phyloP scores from a whole-genome alignment of 768 basidiomycete species.

The Termitomyces sp. region DNA sequence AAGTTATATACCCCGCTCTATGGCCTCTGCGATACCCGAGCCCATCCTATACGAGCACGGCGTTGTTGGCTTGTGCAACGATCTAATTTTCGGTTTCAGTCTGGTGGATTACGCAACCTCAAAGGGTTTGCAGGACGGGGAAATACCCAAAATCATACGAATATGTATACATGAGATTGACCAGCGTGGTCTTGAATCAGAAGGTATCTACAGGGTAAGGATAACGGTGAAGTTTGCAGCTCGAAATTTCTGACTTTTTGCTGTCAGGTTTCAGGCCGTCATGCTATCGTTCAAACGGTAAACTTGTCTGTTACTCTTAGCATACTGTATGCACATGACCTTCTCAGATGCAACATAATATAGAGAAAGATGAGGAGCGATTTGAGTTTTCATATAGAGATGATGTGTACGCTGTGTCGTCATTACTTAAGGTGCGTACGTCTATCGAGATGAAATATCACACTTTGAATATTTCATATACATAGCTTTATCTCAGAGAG shows the following conservation, averaged over 20 bases:
- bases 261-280: constrained; percentile 76
- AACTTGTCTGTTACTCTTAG: constrained; percentile 15
- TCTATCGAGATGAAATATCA: neutral
- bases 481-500: constrained; percentile 75
- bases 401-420: constrained; percentile 81
- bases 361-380: constrained; percentile 76
- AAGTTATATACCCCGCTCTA: constrained; percentile 54
- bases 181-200: constrained; percentile 67
- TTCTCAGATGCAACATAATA: constrained; percentile 73
- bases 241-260: neutral
- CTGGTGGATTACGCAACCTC: constrained; percentile 87
- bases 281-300: constrained; percentile 81
- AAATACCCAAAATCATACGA: constrained; percentile 74
- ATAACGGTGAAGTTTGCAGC: neutral
- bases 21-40: constrained; percentile 65
- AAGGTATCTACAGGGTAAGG: constrained; percentile 78
- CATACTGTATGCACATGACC: neutral
- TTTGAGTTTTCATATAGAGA: constrained; percentile 71
- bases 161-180: constrained; percentile 86
- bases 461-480: neutral
- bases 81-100: constrained; percentile 87
- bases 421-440: constrained; percentile 71
- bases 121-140: constrained; percentile 66
- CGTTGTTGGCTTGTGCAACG: constrained; percentile 79
- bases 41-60: constrained; percentile 75